Base-by-base conservation (phyloP, 495 filamentous ascomycete species). In the Talaromyces thailandensis region DNA sequence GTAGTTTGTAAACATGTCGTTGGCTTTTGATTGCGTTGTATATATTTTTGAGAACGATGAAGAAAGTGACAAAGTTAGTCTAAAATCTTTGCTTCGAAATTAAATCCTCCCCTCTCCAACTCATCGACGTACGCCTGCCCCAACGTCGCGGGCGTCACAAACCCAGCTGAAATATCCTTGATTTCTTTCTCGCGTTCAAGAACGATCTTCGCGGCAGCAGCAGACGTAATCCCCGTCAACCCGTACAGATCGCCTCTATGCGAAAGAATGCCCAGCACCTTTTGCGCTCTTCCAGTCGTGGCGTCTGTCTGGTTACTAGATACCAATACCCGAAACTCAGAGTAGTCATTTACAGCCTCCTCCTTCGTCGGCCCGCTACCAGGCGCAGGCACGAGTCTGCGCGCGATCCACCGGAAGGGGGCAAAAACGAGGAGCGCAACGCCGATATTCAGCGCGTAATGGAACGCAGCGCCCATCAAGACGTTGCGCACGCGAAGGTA, bases 71-170 rank as follows among this genome's bases (percentile, higher is more conserved):
- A 52, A 6, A 28, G 18, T 66, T 65, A 76, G 57, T 72, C 64
- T 18, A 76, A 69, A 0, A 77, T 64, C 67, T 73, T 70, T 1
- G 73, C 77, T 55, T 90, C 84, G 60, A 90, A 75, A 56, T 75
- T 82, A 62, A 90, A 84, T 1, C 89, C 89, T 14, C 76, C 81
- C 56, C 80, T 77, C 14, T 83, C 77, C 63, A 93, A 69, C 48
- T 89, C 81, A 67, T 94, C 86, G 62, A 94, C 79, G 67, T 84
- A 92, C 29, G 79, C 77, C 71, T 92, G 87, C 0, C 92, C 92
- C 40, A 96, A 73, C 43, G 84, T 89, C n/a, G 90, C 88, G n/a
- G 92, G 81, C 1, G 92, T 96, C 21, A 92, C 84, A 25, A 95
- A 76, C 9, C 90, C 90, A 25, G 90, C 87, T 1, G 89, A 77